These are phyloP conservation scores for Rhodotorula taiwanensis DNA, from an alignment of 768 basidiomycete genomes.

Conservation along the genomic window DNA sequence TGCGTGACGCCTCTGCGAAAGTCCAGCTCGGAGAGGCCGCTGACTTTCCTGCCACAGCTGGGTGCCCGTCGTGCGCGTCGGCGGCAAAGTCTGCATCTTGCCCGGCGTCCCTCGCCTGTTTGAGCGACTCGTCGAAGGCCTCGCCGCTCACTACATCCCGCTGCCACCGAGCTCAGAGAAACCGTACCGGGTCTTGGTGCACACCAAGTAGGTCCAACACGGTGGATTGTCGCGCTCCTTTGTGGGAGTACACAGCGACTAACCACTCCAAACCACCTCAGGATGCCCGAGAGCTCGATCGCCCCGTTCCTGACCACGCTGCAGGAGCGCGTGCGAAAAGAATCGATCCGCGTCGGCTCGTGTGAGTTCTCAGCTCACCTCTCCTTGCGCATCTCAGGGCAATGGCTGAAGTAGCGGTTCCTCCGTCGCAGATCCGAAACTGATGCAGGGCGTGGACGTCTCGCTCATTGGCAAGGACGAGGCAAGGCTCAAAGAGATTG, in stretches of 20 bases:
- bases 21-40: not conserved
- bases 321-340: slow-evolving; percentile 62
- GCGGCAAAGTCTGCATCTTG: slow-evolving; percentile 80
- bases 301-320: slow-evolving; percentile 78
- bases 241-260: not conserved
- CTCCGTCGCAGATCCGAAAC: slow-evolving; percentile 39
- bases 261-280: slow-evolving; percentile 41
- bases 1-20: slow-evolving; percentile 59
- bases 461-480: slow-evolving; percentile 55
- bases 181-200: slow-evolving; percentile 72
- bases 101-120: slow-evolving; percentile 69
- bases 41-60: slow-evolving; percentile 39
- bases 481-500: slow-evolving; percentile 45
- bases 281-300: slow-evolving; percentile 72
- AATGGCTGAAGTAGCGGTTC: no score
- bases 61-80: slow-evolving; percentile 75
- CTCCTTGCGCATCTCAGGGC: not conserved
- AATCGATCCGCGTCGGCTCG: slow-evolving; percentile 52
- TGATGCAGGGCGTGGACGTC: slow-evolving; percentile 59
- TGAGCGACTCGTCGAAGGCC: slow-evolving; percentile 13
- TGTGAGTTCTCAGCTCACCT: slow-evolving; percentile 60
- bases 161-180: slow-evolving; percentile 68
- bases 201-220: slow-evolving; percentile 57
- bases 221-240: not conserved
- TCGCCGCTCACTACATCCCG: slow-evolving; percentile 62